Evolutionary conservation across 2,329 filamentous ascomycete species (phyloP), one percentile per base, ranked within the genome.

Genomic region (Emericellopsis cladophorae): DNA sequence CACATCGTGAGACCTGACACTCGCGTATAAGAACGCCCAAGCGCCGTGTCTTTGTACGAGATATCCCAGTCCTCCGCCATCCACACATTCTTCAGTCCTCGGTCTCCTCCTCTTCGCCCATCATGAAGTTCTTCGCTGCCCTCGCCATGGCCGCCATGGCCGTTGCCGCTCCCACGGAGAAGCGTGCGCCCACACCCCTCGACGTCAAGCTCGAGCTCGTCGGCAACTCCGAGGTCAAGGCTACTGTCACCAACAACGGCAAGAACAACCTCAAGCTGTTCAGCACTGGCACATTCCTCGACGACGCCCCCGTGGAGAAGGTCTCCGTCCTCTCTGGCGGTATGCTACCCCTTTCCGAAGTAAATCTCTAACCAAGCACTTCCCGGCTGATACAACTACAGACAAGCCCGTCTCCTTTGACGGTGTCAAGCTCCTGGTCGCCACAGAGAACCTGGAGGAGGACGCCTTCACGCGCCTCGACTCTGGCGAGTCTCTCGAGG

Each of bases 231-330:
- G 57, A 58, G 32, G 58, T 73, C 48, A 68, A 66, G 54, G 64
- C 67, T 18, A 57, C 55, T 34, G 57, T 73, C 41, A 69, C 63
- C 46, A 72, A 72, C 60, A 69, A 57, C 21, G 68, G 68, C 39
- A 53, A 54, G 39, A 55, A 55, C 39, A 54, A 57, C 42, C 48
- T 72, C 44, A 68, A 68, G 51, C 48, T 72, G 31, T 53, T 72
- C 44, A 71, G 65, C 58, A 62, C 61, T 33, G 68, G 68, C 24
- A 66, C 65, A 21, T 62, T 72, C 48, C 53, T 72, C 18, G 68
- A 70, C 48, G 56, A 59, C 36, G 52, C 58, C 7, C 59, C 67
- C 4, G 62, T 72, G 14, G 63, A 72, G 58, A 72, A 70, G 56
- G 61, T 68, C 31, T 51, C 60, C 33, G 53, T 73, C 37, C 67